phyloP scores from a whole-genome alignment of 345 rosid genomes.

The Citrus mangshanensis region DNA sequence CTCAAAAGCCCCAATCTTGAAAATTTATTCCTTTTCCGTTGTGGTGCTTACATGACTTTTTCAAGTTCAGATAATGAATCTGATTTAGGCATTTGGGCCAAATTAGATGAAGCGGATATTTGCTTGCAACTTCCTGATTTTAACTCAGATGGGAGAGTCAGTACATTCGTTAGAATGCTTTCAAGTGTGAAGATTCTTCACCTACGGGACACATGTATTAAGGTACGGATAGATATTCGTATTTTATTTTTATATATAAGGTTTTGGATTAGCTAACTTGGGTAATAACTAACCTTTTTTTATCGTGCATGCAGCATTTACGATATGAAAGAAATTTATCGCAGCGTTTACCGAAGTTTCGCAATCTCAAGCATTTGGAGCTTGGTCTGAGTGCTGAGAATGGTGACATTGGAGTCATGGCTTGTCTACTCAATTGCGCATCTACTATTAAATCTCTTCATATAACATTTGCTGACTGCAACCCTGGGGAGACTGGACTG shows the following conservation, averaged over 20 bases:
- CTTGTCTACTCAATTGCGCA: neutral
- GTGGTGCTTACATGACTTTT: neutral
- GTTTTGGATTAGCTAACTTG: neutral
- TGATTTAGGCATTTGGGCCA: neutral
- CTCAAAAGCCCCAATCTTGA: conserved; percentile 1
- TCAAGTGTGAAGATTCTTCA: neutral
- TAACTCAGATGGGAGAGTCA: too few species aligned
- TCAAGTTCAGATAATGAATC: neutral
- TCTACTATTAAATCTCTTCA: neutral
- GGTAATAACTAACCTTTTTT: too few species aligned
- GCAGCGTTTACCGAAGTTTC: neutral
- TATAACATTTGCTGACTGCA: neutral
- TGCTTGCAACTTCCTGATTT: too few species aligned
- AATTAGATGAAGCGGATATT: neutral
- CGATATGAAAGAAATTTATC: neutral
- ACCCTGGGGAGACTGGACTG: too few species aligned
- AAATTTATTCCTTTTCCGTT: neutral
- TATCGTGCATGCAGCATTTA: too few species aligned
- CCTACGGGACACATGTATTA: neutral
- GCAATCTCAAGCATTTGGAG: neutral
- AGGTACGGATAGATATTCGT: neutral
- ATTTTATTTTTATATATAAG: too few species aligned
- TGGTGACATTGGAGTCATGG: neutral
- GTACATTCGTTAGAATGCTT: neutral
- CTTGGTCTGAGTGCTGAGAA: neutral